A percentile compares a stretch with the other conserved stretches of the same genome.
Evolutionary conservation across 306 rosid genomes (phyloP).

Genomic region (Trichosanthes truncata): DNA sequence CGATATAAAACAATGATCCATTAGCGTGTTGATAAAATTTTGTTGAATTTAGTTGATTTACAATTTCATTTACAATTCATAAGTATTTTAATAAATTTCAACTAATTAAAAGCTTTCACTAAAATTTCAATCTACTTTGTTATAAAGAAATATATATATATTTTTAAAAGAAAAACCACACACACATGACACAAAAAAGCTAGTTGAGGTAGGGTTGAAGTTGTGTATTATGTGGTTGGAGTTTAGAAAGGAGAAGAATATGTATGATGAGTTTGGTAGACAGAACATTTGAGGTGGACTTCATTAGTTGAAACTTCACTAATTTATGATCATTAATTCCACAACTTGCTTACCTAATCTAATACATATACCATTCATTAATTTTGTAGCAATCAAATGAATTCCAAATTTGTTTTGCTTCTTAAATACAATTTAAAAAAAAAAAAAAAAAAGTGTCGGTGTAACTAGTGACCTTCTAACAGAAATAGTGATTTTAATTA

Average conservation of each 20-base stretch:
- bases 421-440: background rate
- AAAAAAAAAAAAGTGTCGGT: background rate
- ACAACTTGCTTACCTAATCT: slow-evolving; percentile 5
- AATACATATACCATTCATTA: background rate
- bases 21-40: no score
- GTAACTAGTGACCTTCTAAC: background rate
- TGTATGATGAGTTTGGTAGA: slow-evolving; percentile 6
- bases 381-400: background rate
- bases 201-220: background rate
- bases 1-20: no score
- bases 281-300: slow-evolving; percentile 1
- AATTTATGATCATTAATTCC: background rate
- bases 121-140: background rate
- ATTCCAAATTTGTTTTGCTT: background rate
- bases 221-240: background rate
- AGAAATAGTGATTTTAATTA: background rate
- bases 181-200: background rate
- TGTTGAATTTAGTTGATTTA: no score
- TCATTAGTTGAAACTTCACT: slow-evolving; percentile 4
- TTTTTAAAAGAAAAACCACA: no score
- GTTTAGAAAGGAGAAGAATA: background rate
- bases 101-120: background rate
- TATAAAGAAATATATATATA: no score
- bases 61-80: background rate
- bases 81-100: background rate